A percentile compares a stretch with the other conserved stretches of the same genome.
Conservation (phyloP, 176 grass and related monocot genomes). For the Lolium perenne region DNA sequence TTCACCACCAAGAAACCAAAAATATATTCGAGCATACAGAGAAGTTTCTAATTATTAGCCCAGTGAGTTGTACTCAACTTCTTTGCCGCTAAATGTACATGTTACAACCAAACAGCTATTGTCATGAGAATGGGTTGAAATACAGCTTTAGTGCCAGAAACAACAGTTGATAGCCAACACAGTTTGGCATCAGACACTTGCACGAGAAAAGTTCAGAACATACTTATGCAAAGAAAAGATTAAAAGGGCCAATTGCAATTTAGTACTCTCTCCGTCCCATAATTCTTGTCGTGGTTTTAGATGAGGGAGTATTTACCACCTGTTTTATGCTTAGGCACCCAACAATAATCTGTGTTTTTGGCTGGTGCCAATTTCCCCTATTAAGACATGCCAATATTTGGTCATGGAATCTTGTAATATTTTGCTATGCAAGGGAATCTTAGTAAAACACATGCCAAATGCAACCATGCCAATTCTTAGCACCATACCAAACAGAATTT, state of each 20-base stretch:
- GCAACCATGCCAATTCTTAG: neutral
- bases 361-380: neutral
- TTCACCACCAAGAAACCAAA: neutral
- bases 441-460: slow-evolving; percentile 1
- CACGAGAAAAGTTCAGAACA: slow-evolving; percentile 30
- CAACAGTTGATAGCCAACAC: slow-evolving; percentile 17
- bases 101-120: neutral
- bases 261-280: neutral
- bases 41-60: neutral
- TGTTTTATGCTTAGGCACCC: neutral
- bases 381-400: neutral
- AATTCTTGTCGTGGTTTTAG: too few relatives aligned
- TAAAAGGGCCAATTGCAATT: neutral
- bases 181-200: neutral
- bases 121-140: neutral
- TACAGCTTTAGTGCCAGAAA: neutral
- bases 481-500: neutral
- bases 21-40: slow-evolving; percentile 12
- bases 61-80: neutral
- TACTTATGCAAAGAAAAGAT: slow-evolving; percentile 29
- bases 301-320: neutral
- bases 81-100: neutral
- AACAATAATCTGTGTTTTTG: neutral
- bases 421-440: neutral
- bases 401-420: neutral